Percentiles rank a stretch among this genome's conserved stretches.
Conservation (phyloP, 116 monocot genomes). For the Posidonia oceanica region DNA sequence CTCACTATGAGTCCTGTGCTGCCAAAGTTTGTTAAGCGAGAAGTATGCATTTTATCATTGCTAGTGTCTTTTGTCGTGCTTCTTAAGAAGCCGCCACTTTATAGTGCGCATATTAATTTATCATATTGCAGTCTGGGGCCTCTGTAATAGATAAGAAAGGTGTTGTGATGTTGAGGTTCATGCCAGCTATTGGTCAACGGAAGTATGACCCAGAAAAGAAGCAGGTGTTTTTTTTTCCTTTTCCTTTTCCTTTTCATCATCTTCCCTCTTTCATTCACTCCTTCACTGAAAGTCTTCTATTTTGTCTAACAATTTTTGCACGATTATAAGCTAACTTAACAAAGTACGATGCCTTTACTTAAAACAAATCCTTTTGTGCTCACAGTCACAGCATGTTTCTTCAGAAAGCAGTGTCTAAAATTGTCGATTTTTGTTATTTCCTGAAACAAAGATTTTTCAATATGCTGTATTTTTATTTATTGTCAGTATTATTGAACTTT, state of each 20-base stretch:
- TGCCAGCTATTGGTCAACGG: constrained; percentile 62
- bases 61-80: background rate
- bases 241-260: too few species aligned
- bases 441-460: too few species aligned
- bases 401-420: too few species aligned
- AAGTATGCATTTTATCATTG: constrained; percentile 28
- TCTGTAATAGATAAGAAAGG: constrained; percentile 43
- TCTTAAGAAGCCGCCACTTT: background rate
- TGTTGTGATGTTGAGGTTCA: constrained; percentile 50
- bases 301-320: too few species aligned
- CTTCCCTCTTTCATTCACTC: background rate
- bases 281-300: background rate
- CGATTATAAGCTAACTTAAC: too few species aligned
- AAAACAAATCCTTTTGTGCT: background rate
- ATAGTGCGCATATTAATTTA: background rate
- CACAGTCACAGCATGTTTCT: background rate
- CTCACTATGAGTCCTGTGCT: constrained; percentile 33
- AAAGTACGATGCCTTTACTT: background rate
- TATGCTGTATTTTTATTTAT: too few species aligned
- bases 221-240: constrained; percentile 33
- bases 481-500: too few species aligned
- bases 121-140: constrained; percentile 30
- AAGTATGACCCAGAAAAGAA: constrained; percentile 75
- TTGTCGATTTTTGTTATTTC: too few species aligned
- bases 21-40: constrained; percentile 42